Evolutionary conservation across 495 filamentous ascomycete species (phyloP), one percentile per base, ranked within the genome.

Genomic region (Podospora comata): DNA sequence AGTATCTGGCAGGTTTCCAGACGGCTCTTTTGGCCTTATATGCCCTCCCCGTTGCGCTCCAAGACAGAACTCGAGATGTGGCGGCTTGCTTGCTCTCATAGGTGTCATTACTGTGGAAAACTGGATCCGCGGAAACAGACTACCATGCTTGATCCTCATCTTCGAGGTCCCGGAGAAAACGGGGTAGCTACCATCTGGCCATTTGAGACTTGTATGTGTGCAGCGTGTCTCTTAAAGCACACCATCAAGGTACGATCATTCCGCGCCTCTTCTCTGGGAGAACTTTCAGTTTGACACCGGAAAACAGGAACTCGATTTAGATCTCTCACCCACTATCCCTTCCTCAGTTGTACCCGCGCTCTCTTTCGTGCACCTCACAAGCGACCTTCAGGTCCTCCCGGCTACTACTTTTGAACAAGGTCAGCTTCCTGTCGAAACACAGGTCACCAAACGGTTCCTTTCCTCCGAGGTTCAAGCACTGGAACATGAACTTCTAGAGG

Each of bases 61-160:
- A 82, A 79, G 58, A 81, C 82, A 34, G 88, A 91, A 70, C 77
- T 87, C 27, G 81, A 85, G 27, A 90, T 91, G 87, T 89, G 87
- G 85, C 84, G 81, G 64, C 74, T 91, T 53, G 79, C 83, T 44
- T 83, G 82, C 71, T 80, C 81, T 7, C 75, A 69, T 11, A 74
- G 56, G n/a, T 91, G 88, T 74, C 82, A 89, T 70, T 81, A 83
- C 64, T 89, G 88, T 72, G 73, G 70, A 5, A 83, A 77, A 66
- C 26, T 23, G 53, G 73, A 70, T 67, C 53, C 58, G 55, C 74
- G 48, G 20, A 28, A 61, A 54, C 67, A 34, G 44, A 28, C 64
- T 27, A 7, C 60, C 27, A 57, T 71, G 9, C 70, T 77, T 4
- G 78, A 81, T 62, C 74, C 79, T 16, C 88, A 79, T 74, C 82